Base-by-base conservation (phyloP, 441 rosid species). In the Pelargonium citronellum region DNA sequence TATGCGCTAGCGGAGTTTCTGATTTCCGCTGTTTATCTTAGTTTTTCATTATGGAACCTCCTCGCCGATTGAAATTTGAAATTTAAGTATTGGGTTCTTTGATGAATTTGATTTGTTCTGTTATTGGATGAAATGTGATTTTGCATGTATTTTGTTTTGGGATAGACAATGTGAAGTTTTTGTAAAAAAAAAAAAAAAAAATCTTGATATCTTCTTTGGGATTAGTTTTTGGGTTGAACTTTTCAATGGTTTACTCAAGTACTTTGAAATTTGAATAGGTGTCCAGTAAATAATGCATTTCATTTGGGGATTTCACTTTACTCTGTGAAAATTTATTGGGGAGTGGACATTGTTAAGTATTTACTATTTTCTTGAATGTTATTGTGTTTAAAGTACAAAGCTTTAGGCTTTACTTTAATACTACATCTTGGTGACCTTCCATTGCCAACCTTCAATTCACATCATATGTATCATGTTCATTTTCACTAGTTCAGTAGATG, bases 251-350 rank as follows among this genome's bases (percentile, higher is more conserved):
- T 58, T 58, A 13, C n/a, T 58, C 7, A 57, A 16, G 16, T 55
- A 58, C 63, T 17, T 58, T 17, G 1, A 17, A 12, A 19, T 17
- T 58, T 17, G 1, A 17, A 12, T 58, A 58, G 27, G 63, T 51
- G 19, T 51, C 10, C 7, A 15, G 60, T 53, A 16, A 53, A 53
- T 58, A 58, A 58, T 20, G 34, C 22, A 20, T 58, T 58, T 58
- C 30, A 58, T 58, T 58, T 58, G 64, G 64, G 61, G 27, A 58
- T 58, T 58, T 20, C 30, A 19, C 63, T 17, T 20, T 57, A 20
- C 63, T 57, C 15, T 19, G 62, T 57, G 63, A 57, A 0, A 19
- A 58, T 58, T 57, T 57, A 13, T 20, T 58, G 64, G 1, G 64
- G 64, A 58, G 22, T 15, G 20, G 60, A 53, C 15, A 3, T 5